phyloP scores from a whole-genome alignment of 768 basidiomycete species.

The Kwoniella sp. region DNA sequence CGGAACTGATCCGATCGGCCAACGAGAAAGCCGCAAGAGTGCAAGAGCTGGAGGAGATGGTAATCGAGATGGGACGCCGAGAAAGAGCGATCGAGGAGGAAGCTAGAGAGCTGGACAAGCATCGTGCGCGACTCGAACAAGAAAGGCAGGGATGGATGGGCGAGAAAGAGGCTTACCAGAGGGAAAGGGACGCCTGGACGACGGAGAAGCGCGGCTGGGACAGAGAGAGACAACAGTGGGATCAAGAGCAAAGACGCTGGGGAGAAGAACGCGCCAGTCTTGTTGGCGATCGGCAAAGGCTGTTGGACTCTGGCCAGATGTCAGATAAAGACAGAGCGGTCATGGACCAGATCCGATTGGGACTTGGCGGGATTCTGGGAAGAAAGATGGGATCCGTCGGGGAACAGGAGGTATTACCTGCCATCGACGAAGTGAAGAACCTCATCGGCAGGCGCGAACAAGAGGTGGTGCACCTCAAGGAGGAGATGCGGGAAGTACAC shows the following conservation, averaged over 20 bases:
- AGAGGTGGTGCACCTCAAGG: slow-evolving; percentile 42
- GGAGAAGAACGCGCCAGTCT: slow-evolving; percentile 31
- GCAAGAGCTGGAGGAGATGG: slow-evolving; percentile 47
- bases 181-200: slow-evolving; percentile 32
- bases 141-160: slow-evolving; percentile 11
- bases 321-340: slow-evolving; percentile 32
- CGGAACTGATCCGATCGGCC: slow-evolving; percentile 31
- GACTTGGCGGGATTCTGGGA: slow-evolving; percentile 35
- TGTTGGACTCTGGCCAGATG: slow-evolving; percentile 27
- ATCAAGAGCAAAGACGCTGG: slow-evolving; percentile 25
- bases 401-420: slow-evolving; percentile 40
- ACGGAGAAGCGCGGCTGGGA: slow-evolving; percentile 32
- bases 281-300: slow-evolving; percentile 23
- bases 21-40: slow-evolving; percentile 28
- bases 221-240: slow-evolving; percentile 20
- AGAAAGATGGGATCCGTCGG: slow-evolving; percentile 21
- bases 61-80: slow-evolving; percentile 43
- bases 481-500: slow-evolving; percentile 55
- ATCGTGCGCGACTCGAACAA: slow-evolving; percentile 1
- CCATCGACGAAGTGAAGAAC: slow-evolving; percentile 38
- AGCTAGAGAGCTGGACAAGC: slow-evolving; percentile 32
- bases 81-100: slow-evolving; percentile 47
- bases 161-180: slow-evolving; percentile 27
- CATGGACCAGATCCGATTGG: slow-evolving; percentile 34
- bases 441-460: slow-evolving; percentile 42